Base-by-base conservation (phyloP, 805 yeast species). In the Hanseniaspora nectarophila region DNA sequence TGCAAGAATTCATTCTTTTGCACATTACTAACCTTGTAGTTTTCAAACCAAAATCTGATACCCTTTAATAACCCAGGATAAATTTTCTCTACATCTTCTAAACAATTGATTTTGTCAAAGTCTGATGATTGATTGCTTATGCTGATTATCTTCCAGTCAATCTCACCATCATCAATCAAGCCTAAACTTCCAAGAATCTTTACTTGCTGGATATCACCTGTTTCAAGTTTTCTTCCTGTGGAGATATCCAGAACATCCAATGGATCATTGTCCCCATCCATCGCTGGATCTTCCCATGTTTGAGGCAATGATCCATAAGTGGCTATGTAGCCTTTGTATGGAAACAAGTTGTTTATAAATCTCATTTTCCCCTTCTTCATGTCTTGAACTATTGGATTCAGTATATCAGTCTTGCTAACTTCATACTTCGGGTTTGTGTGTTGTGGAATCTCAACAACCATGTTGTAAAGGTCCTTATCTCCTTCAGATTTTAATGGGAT, bases 241-340 rank as follows among this genome's bases (percentile, higher is more conserved):
- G 95, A 95, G 54, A 90, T 86, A 62, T 90, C 98, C 63, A 95
- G 81, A 43, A 89, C 89, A 63, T 90, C 98, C 56, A 90, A 70
- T 3, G 98, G 98, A 67, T 90, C 98, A 63, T 87, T 85, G 69
- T 90, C 98, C 56, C 98, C 98, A 37, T 61, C 66, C 46, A 33
- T 63, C 57, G 44, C 68, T 45, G 75, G 75, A 63, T 82, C 85
- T 68, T 82, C 88, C 88, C 88, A 82, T 45, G 88, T 82, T 70
- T 90, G 97, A 59, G 97, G 97, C 78, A 90, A 84, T 46, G 97
- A 97, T 69, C 97, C 98, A 69, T 90, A 90, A 75, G 92, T 92
- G 75, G 88, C 95, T 61, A 90, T 90, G 76, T 92, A 90, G 62
- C 98, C 98, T 69, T 92, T 95, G 75, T 85, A 95, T 51, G 98